A percentile compares a stretch with the other conserved stretches of the same genome.
These are phyloP conservation scores for Tetragonia tetragonoides DNA, from an alignment of 148 eudicot species.

Conservation along the genomic window DNA sequence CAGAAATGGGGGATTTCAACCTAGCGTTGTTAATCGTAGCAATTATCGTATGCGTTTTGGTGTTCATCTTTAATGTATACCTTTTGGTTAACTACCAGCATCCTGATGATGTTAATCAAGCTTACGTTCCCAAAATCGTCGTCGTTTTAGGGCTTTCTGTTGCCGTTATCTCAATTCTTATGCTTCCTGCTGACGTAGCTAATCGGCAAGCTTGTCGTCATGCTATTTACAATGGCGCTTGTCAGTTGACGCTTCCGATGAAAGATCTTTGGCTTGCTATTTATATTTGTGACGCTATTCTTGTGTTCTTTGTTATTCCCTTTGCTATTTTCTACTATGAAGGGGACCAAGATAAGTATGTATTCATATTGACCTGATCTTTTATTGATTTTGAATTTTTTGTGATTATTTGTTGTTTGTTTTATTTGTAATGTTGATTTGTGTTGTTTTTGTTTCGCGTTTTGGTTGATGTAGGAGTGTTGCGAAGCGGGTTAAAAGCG, in stretches of 20 bases:
- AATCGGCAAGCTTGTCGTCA: conserved; percentile 93
- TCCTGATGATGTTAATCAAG: conserved; percentile 90
- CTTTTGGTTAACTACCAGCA: conserved; percentile 92
- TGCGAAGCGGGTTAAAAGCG: conserved; percentile 74
- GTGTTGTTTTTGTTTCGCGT: background rate
- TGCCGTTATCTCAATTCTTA: conserved; percentile 85
- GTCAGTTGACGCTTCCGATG: conserved; percentile 90
- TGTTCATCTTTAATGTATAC: conserved; percentile 81
- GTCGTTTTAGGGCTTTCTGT: conserved; percentile 91
- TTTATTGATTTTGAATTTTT: background rate
- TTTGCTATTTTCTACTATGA: conserved; percentile 97
- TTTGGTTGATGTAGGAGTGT: conserved; percentile 48
- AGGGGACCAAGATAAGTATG: conserved; percentile 96
- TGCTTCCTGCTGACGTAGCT: conserved; percentile 97
- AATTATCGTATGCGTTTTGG: conserved; percentile 66
- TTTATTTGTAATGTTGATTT: background rate
- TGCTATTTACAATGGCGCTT: conserved; percentile 89
- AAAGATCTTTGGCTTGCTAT: conserved; percentile 87
- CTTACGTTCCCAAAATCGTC: conserved; percentile 92
- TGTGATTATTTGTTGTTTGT: background rate
- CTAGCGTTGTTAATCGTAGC: conserved; percentile 89
- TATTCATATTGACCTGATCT: background rate
- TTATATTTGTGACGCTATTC: conserved; percentile 74
- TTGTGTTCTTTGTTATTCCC: conserved; percentile 88
- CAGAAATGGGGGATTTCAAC: conserved; percentile 92